These are phyloP conservation scores for Talaromyces sp. DNA, from an alignment of 2,329 filamentous ascomycete species.

Conservation along the genomic window DNA sequence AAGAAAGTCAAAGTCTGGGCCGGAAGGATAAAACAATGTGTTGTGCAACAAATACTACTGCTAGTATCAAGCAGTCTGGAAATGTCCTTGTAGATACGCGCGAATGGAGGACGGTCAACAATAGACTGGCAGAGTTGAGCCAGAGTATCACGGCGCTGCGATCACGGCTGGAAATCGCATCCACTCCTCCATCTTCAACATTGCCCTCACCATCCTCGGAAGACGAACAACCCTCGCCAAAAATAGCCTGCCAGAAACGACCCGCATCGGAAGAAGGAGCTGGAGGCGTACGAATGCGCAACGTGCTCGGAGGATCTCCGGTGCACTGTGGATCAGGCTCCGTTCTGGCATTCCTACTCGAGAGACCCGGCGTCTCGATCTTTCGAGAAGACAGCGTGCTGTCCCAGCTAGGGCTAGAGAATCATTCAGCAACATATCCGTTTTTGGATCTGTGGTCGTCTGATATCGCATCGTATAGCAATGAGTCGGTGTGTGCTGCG, in stretches of 20 bases:
- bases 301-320: slow-evolving; percentile 55
- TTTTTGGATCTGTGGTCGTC: slow-evolving; percentile 62
- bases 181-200: slow-evolving; percentile 6
- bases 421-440: slow-evolving; percentile 60
- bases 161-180: slow-evolving; percentile 29
- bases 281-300: slow-evolving; percentile 54
- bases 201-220: slow-evolving; percentile 13
- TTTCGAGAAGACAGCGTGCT: slow-evolving; percentile 52
- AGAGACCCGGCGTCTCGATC: slow-evolving; percentile 46
- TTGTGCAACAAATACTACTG: slow-evolving; percentile 7
- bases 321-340: slow-evolving; percentile 59
- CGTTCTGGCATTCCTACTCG: slow-evolving; percentile 55
- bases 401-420: slow-evolving; percentile 58
- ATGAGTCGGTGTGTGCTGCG: slow-evolving; percentile 54
- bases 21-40: not conserved
- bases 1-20: not conserved
- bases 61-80: slow-evolving; percentile 11
- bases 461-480: slow-evolving; percentile 53
- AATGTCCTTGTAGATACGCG: slow-evolving; percentile 36
- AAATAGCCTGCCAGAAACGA: not conserved
- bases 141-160: slow-evolving; percentile 34
- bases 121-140: slow-evolving; percentile 37
- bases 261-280: not conserved
- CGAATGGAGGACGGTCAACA: slow-evolving; percentile 40
- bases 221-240: not conserved